A percentile compares a stretch with the other conserved stretches of the same genome.
Evolutionary conservation across 768 basidiomycete genomes (phyloP).

Genomic region (Leccinum disarticulatum): DNA sequence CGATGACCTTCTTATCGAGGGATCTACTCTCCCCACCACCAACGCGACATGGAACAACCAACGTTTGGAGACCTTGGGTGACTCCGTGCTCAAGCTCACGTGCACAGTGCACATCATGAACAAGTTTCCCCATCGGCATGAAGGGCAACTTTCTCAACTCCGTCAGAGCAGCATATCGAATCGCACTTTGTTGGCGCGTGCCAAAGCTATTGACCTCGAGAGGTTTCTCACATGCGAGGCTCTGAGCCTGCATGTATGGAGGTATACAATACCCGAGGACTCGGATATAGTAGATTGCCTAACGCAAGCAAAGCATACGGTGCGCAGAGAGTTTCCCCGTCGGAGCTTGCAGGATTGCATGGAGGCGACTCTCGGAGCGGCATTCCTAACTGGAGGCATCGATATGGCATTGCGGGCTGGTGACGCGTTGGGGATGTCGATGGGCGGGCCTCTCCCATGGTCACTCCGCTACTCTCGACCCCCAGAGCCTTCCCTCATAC

Average conservation of each 20-base stretch:
- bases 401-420: constrained; percentile 65
- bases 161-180: constrained; percentile 71
- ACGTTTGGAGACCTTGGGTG: constrained; percentile 84
- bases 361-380: constrained; percentile 82
- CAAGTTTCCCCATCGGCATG: constrained; percentile 72
- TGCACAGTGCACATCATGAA: constrained; percentile 77
- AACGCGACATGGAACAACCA: constrained; percentile 74
- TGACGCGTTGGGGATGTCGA: constrained; percentile 60
- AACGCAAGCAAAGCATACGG: constrained; percentile 27
- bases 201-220: constrained; percentile 62
- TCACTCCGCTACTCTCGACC: constrained; percentile 47
- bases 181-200: constrained; percentile 63
- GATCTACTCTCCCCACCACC: constrained; percentile 71
- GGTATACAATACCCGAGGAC: constrained; percentile 43
- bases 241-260: constrained; percentile 57
- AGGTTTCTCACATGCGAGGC: constrained; percentile 61
- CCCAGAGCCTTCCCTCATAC: constrained; percentile 34
- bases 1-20: constrained; percentile 63
- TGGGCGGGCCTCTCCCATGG: constrained; percentile 77
- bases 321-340: constrained; percentile 55
- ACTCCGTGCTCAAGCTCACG: constrained; percentile 76
- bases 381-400: constrained; percentile 72
- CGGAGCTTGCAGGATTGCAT: constrained; percentile 84
- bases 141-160: constrained; percentile 74
- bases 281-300: constrained; percentile 37